These are phyloP conservation scores for Monilinia fructicola DNA, from an alignment of 2,329 filamentous ascomycete species.

Conservation along the genomic window DNA sequence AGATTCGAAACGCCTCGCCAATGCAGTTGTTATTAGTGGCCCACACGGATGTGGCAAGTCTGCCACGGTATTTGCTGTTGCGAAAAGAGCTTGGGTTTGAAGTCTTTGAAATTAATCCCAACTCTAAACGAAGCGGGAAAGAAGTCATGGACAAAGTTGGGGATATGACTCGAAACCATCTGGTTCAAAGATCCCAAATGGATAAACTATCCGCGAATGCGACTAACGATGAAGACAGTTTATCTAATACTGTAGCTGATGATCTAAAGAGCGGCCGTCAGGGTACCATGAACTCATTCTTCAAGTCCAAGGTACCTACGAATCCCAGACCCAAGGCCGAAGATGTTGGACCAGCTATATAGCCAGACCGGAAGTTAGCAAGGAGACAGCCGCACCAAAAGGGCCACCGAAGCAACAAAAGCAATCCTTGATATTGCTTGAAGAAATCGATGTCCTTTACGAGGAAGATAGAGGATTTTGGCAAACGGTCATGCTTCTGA, in stretches of 20 bases:
- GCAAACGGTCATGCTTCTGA: slow-evolving; percentile 74
- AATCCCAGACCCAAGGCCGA: slow-evolving; percentile 31
- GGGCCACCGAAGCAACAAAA: slow-evolving; percentile 58
- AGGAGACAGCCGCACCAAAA: slow-evolving; percentile 24
- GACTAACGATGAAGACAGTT: slow-evolving; percentile 41
- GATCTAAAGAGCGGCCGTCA: slow-evolving; percentile 70
- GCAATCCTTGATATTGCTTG: slow-evolving; percentile 89
- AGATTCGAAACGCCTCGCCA: slow-evolving; percentile 56
- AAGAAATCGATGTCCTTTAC: slow-evolving; percentile 91
- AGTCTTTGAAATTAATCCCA: slow-evolving; percentile 90
- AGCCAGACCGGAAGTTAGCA: slow-evolving; percentile 28
- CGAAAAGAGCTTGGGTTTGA: slow-evolving; percentile 90
- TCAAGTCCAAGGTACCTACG: slow-evolving; percentile 55
- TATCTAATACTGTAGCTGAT: slow-evolving; percentile 49
- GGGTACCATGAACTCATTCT: slow-evolving; percentile 78
- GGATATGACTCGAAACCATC: slow-evolving; percentile 94
- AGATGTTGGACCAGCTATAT: slow-evolving; percentile 37
- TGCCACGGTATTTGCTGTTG: slow-evolving; percentile 85
- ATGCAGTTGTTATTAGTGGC: slow-evolving; percentile 84
- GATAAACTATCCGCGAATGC: slow-evolving; percentile 34
- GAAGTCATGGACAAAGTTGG: slow-evolving; percentile 91
- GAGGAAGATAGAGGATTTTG: slow-evolving; percentile 97
- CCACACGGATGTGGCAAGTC: slow-evolving; percentile 91
- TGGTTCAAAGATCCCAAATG: slow-evolving; percentile 62
- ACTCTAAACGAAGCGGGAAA: slow-evolving; percentile 79